Conservation (phyloP, 768 basidiomycete genomes). For the Russula emetica region DNA sequence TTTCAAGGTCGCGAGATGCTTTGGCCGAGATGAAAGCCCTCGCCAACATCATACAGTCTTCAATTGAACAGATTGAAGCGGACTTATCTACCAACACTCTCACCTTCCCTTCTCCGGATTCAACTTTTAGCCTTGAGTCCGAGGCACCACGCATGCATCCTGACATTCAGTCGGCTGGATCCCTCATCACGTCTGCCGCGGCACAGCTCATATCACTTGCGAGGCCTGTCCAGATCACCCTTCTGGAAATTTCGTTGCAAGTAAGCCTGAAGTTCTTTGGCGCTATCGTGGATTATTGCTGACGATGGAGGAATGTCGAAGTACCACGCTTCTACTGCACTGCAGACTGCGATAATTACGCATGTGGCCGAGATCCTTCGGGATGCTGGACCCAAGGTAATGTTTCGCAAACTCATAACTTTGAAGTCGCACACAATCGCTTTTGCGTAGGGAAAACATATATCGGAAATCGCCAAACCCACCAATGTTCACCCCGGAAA, state of each 20-base stretch:
- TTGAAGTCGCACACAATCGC: not conserved
- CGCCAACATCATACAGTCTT: slow-evolving; percentile 15
- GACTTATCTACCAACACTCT: not conserved
- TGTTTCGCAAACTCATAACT: not conserved
- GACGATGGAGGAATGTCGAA: not conserved
- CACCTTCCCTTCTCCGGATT: slow-evolving; percentile 7
- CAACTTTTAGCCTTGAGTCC: slow-evolving; percentile 4
- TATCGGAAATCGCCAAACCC: slow-evolving; percentile 37
- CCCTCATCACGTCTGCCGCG: slow-evolving; percentile 9
- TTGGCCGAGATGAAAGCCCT: slow-evolving; percentile 12
- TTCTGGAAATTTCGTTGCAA: slow-evolving; percentile 4
- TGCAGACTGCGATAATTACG: not conserved
- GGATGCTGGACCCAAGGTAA: slow-evolving; percentile 22
- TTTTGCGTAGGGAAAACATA: slow-evolving; percentile 36
- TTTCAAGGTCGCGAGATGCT: not conserved
- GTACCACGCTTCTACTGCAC: not conserved
- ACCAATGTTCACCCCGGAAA: slow-evolving; percentile 34
- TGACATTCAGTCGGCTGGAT: slow-evolving; percentile 4
- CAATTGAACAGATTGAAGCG: slow-evolving; percentile 1
- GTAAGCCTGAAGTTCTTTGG: not conserved
- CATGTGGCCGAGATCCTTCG: slow-evolving; percentile 26
- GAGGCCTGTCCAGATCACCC: not conserved
- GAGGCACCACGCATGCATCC: slow-evolving; percentile 10
- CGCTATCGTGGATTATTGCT: not conserved
- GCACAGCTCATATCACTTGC: slow-evolving; percentile 4